Evolutionary conservation across 345 rosid species (phyloP).

Genomic region (Orychophragmus violaceus): DNA sequence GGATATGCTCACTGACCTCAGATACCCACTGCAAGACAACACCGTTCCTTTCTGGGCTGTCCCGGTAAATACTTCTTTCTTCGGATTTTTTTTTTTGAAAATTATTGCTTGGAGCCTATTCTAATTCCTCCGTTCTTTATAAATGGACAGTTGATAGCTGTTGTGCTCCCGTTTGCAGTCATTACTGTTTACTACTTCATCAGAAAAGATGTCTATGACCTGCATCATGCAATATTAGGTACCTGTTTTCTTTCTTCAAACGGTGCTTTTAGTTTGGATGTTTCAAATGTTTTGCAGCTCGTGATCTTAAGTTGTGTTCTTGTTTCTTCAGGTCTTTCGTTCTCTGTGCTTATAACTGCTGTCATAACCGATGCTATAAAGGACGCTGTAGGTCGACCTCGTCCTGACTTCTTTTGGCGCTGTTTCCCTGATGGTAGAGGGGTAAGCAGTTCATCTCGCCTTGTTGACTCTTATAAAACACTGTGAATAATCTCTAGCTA

Average conservation of each 20-base stretch:
- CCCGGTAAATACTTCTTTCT: slow-evolving; percentile 37
- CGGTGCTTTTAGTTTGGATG: not conserved
- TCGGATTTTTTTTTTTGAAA: not conserved
- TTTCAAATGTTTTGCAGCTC: not conserved
- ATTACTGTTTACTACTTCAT: slow-evolving; percentile 58
- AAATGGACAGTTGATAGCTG: slow-evolving; percentile 53
- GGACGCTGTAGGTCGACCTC: slow-evolving; percentile 91
- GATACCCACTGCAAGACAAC: slow-evolving; percentile 66
- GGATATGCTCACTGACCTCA: slow-evolving; percentile 72
- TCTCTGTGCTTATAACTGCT: slow-evolving; percentile 66
- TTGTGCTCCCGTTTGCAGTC: slow-evolving; percentile 58
- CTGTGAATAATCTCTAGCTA: not conserved
- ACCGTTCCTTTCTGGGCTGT: slow-evolving; percentile 89
- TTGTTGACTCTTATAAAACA: not conserved
- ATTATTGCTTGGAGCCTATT: not conserved
- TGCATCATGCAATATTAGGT: slow-evolving; percentile 89
- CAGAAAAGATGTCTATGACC: slow-evolving; percentile 75
- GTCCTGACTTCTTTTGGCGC: slow-evolving; percentile 97
- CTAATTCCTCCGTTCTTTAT: not conserved
- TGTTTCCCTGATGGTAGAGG: slow-evolving; percentile 89
- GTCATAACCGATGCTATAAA: slow-evolving; percentile 90
- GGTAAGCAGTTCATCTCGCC: slow-evolving; percentile 35
- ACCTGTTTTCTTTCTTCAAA: slow-evolving; percentile 19
- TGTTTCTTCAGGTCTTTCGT: slow-evolving; percentile 56
- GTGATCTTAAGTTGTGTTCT: not conserved